Evolutionary conservation across 2,329 filamentous ascomycete species (phyloP).

Genomic region (Alternaria sp.): DNA sequence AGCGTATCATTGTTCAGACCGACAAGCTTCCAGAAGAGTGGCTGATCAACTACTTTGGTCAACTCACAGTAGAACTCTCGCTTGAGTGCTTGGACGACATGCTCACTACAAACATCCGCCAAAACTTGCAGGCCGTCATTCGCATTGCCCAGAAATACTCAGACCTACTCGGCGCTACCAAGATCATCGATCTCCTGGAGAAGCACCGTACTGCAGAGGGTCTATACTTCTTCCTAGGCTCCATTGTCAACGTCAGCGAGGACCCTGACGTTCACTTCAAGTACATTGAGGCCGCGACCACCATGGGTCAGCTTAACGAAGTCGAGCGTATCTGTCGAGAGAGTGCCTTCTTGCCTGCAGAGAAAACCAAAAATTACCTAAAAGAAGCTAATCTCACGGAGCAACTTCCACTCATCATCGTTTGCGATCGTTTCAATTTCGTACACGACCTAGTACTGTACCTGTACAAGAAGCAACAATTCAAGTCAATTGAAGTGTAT

Average conservation of each 20-base stretch:
- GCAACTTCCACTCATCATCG: conserved; percentile 94
- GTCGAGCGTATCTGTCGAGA: conserved; percentile 98
- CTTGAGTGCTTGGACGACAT: conserved; percentile 94
- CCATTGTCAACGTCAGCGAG: conserved; percentile 95
- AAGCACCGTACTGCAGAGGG: conserved; percentile 98
- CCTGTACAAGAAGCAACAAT: conserved; percentile 98
- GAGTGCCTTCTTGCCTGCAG: conserved; percentile 74
- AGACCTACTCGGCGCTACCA: conserved; percentile 86
- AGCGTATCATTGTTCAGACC: conserved; percentile 85
- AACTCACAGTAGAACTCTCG: conserved; percentile 93
- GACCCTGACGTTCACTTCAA: conserved; percentile 98
- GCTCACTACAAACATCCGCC: conserved; percentile 95
- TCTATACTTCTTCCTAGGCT: conserved; percentile 97
- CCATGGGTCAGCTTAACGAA: conserved; percentile 91
- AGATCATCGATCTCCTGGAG: conserved; percentile 91
- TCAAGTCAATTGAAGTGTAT: conserved; percentile 98
- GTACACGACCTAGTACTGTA: conserved; percentile 96
- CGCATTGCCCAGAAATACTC: conserved; percentile 98
- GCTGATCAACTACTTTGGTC: conserved; percentile 90
- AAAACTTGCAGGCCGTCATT: conserved; percentile 93
- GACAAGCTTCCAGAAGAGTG: conserved; percentile 91
- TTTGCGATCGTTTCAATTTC: conserved; percentile 99
- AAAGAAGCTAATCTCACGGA: conserved; percentile 94
- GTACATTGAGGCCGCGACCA: conserved; percentile 96
- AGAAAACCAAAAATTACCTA: conserved; percentile 99